Base-by-base conservation (phyloP, 1,284 basidiomycete genomes). In the Earliella scabrosa region DNA sequence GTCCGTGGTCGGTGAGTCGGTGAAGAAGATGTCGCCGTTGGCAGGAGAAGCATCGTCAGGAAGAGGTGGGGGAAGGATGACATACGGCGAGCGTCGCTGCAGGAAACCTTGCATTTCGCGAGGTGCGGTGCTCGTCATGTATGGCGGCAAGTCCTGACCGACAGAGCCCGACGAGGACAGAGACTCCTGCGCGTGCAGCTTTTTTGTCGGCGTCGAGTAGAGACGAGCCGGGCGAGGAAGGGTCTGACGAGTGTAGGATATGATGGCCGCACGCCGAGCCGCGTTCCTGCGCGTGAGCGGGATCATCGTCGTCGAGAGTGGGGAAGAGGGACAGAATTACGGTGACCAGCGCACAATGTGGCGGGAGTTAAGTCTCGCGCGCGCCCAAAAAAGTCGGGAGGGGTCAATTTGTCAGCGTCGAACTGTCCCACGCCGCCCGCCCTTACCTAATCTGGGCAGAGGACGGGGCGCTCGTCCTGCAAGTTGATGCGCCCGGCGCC, bases 171-270 rank as follows among this genome's bases (percentile, higher is more conserved):
- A 71, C 9, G 75, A 71, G 2, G 78, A 72, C 5, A 82, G 81
- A 9, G 79, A 63, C 16, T 81, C 82, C 23, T 83, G 82, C 2
- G 85, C 81, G 66, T 77, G 76, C 45, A 69, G 71, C 55, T 66
- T 76, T 74, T 79, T 82, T 54, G 86, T 77, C 18, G 85, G 82
- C 2, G 84, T 78, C 8, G 86, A 85, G 69, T 85, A 87, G 45
- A 86, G 77, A 60, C 86, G 83, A 46, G 85, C 83, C 52, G 87
- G 86, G 41, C 86, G 80, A 36, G 85, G 86, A 58, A 89, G 83
- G 60, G 75, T 68, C 70, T 88, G 85, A 27, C 88, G 79, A 66
- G 87, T 76, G 71, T 71, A 87, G 72, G 80, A 81, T 78, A 84
- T 64, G 68, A 82, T 82, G 81, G 84, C 82, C n/a, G 83, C 65